A percentile compares a stretch with the other conserved stretches of the same genome.
phyloP scores from a whole-genome alignment of 2,329 filamentous ascomycete genomes.

The Capronia americana region DNA sequence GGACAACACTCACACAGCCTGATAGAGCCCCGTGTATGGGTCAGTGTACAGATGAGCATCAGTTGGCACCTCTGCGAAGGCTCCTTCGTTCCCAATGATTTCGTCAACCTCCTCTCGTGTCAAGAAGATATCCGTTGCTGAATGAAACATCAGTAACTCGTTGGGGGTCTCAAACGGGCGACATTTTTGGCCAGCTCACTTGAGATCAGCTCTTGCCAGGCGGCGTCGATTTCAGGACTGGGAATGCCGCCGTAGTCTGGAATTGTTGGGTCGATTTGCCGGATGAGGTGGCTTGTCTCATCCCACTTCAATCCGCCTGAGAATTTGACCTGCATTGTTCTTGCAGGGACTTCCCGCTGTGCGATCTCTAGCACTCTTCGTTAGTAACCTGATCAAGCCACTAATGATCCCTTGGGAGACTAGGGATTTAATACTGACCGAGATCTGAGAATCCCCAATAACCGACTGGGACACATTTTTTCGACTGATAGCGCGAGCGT shows the following conservation, averaged over 20 bases:
- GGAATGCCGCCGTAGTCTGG: slow-evolving; percentile 16
- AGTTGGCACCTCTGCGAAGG: slow-evolving; percentile 3
- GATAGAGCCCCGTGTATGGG: slow-evolving; percentile 7
- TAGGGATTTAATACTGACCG: slow-evolving; percentile 6
- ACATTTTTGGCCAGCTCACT: background rate
- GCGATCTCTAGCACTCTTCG: slow-evolving; percentile 7
- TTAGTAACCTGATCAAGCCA: background rate
- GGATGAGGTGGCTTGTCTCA: slow-evolving; percentile 9
- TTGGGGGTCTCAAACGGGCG: background rate
- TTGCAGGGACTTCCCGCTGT: slow-evolving; percentile 11
- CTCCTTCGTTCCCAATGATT: background rate
- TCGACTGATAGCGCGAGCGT: background rate
- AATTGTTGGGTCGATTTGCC: slow-evolving; percentile 6
- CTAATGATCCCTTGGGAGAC: background rate
- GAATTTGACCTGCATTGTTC: slow-evolving; percentile 10
- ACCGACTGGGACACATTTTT: slow-evolving; percentile 7
- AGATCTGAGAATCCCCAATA: slow-evolving; percentile 11
- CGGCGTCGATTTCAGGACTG: slow-evolving; percentile 8
- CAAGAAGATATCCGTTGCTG: slow-evolving; percentile 15
- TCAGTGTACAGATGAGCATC: slow-evolving; percentile 9
- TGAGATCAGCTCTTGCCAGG: slow-evolving; percentile 7
- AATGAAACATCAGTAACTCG: background rate
- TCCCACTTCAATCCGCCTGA: slow-evolving; percentile 8
- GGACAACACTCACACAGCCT: slow-evolving; percentile 6
- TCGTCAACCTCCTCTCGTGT: slow-evolving; percentile 11